Conservation (phyloP, 1,284 basidiomycete species). For the Thecaphora frezii region DNA sequence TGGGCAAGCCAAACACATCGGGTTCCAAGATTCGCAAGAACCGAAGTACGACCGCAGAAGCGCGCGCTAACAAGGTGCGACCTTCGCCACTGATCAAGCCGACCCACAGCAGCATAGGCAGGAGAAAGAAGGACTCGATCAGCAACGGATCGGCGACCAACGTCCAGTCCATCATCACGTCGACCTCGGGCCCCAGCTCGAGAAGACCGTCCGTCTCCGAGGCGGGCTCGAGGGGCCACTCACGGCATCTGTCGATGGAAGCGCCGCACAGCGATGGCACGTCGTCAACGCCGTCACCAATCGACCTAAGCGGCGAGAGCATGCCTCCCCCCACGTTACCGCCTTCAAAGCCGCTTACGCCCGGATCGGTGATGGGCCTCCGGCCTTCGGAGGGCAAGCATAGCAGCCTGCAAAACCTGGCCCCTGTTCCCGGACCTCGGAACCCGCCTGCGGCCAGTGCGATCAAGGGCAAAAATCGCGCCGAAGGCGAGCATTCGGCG, state of each 20-base stretch:
- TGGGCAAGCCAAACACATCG: constrained; percentile 24
- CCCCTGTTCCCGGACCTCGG: no score
- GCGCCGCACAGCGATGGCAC: constrained; percentile 46
- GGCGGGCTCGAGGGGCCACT: constrained; percentile 8
- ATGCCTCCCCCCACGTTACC: constrained; percentile 40
- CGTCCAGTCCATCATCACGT: constrained; percentile 12
- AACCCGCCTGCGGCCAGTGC: constrained; percentile 1
- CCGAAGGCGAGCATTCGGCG: constrained; percentile 13
- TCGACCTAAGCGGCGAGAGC: constrained; percentile 34
- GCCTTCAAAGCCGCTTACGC: constrained; percentile 47
- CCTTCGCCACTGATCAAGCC: constrained; percentile 57
- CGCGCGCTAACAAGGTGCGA: constrained; percentile 45
- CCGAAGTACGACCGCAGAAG: constrained; percentile 45
- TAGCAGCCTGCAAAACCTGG: not conserved
- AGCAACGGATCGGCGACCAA: constrained; percentile 10
- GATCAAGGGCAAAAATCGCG: constrained; percentile 19
- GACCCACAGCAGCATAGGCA: constrained; percentile 3
- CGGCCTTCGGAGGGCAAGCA: constrained; percentile 11
- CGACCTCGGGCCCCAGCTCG: constrained; percentile 13
- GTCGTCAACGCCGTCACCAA: constrained; percentile 50
- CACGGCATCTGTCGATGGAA: constrained; percentile 35
- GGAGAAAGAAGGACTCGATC: constrained; percentile 22
- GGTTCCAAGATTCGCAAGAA: constrained; percentile 42
- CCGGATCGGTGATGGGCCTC: constrained; percentile 55
- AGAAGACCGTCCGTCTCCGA: constrained; percentile 15